A percentile compares a stretch with the other conserved stretches of the same genome.
phyloP scores from a whole-genome alignment of 2,329 filamentous ascomycete genomes.

The Phyllosticta capitalensis region DNA sequence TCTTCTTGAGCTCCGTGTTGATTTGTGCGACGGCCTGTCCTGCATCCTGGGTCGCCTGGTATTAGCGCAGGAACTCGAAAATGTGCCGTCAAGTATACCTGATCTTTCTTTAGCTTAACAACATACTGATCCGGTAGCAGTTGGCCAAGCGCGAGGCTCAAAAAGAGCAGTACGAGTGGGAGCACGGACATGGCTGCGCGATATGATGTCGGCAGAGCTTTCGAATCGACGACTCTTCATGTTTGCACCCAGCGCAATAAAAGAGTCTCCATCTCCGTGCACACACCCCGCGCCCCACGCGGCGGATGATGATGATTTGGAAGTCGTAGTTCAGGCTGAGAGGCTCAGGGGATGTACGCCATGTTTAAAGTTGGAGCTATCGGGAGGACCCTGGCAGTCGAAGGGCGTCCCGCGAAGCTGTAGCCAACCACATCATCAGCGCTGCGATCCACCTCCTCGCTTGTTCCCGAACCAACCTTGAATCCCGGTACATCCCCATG shows the following conservation, averaged over 20 bases:
- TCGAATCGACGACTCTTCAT: too few species aligned
- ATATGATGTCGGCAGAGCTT: background rate
- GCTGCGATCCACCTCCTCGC: background rate
- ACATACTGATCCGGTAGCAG: background rate
- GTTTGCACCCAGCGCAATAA: too few species aligned
- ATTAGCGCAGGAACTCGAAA: background rate
- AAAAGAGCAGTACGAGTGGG: background rate
- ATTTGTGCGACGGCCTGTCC: background rate
- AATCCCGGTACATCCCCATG: background rate
- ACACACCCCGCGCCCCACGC: too few species aligned
- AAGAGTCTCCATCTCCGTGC: too few species aligned
- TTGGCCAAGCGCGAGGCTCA: background rate
- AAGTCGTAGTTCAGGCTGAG: background rate
- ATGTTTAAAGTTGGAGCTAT: background rate
- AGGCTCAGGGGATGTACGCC: background rate
- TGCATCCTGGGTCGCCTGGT: background rate
- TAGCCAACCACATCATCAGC: background rate
- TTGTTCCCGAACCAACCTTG: background rate
- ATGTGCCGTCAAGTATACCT: background rate
- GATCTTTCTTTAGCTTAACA: background rate
- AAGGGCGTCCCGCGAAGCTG: background rate
- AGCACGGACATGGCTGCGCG: background rate
- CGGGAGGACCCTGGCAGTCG: background rate
- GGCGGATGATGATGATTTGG: too few species aligned
- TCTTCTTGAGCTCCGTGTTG: background rate